Evolutionary conservation across 2,329 filamentous ascomycete genomes (phyloP), one percentile per base, ranked within the genome.

Genomic region (Fusarium veterinarium): DNA sequence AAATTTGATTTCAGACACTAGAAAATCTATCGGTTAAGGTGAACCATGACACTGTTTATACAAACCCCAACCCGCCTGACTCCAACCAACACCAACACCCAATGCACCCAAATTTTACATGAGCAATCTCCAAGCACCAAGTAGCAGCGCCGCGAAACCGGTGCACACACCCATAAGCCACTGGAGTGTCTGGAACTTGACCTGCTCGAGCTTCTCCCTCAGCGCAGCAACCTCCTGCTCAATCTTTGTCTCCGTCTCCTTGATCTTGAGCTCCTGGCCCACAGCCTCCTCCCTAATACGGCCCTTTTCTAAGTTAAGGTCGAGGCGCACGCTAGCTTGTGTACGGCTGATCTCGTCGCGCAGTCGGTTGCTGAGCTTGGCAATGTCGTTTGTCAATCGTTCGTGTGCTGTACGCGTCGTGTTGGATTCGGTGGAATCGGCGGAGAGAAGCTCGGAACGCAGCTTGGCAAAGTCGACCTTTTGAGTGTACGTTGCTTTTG

Each of bases 381-480:
- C 94, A 67, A 99, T 91, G 81, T 99, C 96, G 80, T 97, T 98
- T 57, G 94, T 94, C 64, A 99, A 87, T 25, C 95, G 91, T 83
- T 99, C 96, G 84, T 99, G 95, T 30, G 95, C 93, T 17, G 93
- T 91, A 57, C 95, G 91, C 31, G 96, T 98, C 45, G 97, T 90
- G 76, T 94, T 93, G 31, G 92, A 91, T 85, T 99, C 96, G 58
- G 94, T 96, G 75, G 92, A 95, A 84, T 98, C 96, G 55, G 95
- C 92, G 10, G 94, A 95, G 28, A 98, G 89, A 28, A 99, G 91
- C 83, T 99, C 96, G 64, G 94, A 97, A 74, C 96, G 94, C 46
- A 98, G 91, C 85, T 98, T 98, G 69, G 95, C 95, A 80, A 99
- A 98, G 84, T 99, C 96, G 72, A 98, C 96, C 83, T 98, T 98